Base-by-base conservation (phyloP, 2,329 filamentous ascomycete species). In the Aspergillus sp. region DNA sequence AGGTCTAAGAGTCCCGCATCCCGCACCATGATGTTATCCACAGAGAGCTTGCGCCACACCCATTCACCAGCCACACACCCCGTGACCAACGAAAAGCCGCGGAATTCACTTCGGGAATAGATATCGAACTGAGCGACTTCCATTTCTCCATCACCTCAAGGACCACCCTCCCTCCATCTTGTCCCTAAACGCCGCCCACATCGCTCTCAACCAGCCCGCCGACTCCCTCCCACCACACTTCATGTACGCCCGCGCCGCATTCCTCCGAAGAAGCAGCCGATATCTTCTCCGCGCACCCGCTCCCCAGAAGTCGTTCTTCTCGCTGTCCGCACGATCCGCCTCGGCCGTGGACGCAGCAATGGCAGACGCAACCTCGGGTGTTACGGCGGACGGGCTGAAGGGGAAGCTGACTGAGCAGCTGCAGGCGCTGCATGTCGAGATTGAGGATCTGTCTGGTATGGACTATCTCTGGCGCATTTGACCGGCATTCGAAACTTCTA, bases 401-500 rank as follows among this genome's bases (percentile, higher is more conserved):
- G 65, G 67, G 26, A 82, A 80, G 38, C 71, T 95, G 46, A 72
- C 69, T 24, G 67, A 80, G 47, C 76, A 78, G 43, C 69, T 95
- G 34, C 71, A 76, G 36, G 86, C 86, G 14, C 70, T 72, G 16
- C 75, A 93, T 64, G 86, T 94, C 42, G 80, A 91, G 51, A 86
- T 95, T 47, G 82, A 84, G 43, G 89, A 96, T 64, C 78, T 93
- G 69, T 94, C 86, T 43, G 89, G 88, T 93, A 74, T 37, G 68
- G 11, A 8, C 24, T 12, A 11, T 26, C 24, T n/a, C n/a, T n/a
- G n/a, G n/a, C n/a, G n/a, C n/a, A n/a, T n/a, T n/a, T n/a, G n/a
- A n/a, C n/a, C n/a, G n/a, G n/a, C n/a, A n/a, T n/a, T n/a, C n/a
- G n/a, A n/a, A n/a, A n/a, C n/a, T n/a, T n/a, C n/a, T n/a, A n/a